phyloP scores from a whole-genome alignment of 768 basidiomycete genomes.

The Ephemerocybe angulata region DNA sequence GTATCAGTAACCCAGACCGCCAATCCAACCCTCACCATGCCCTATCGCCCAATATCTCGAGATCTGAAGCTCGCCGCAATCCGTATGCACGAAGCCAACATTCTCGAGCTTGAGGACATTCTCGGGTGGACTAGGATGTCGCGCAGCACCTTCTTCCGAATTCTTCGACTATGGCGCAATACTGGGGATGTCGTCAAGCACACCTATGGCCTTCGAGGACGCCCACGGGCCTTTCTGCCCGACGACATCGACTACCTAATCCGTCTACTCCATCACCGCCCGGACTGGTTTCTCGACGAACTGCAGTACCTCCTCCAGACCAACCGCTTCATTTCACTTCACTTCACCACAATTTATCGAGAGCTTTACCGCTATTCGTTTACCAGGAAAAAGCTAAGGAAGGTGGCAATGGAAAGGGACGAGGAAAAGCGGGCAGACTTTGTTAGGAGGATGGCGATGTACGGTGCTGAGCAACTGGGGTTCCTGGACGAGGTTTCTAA shows the following conservation, averaged over 20 bases:
- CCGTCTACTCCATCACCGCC: slow-evolving; percentile 17
- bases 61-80: slow-evolving; percentile 29
- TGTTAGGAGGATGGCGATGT: slow-evolving; percentile 23
- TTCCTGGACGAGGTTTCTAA: slow-evolving; percentile 34
- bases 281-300: slow-evolving; percentile 34
- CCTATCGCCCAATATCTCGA: slow-evolving; percentile 18
- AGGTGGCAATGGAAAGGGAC: slow-evolving; percentile 29
- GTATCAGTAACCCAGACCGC: background rate
- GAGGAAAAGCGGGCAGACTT: slow-evolving; percentile 22
- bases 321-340: slow-evolving; percentile 30
- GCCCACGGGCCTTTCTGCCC: background rate
- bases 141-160: slow-evolving; percentile 19
- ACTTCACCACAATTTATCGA: slow-evolving; percentile 29
- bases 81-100: slow-evolving; percentile 16
- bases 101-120: slow-evolving; percentile 19
- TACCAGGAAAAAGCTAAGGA: slow-evolving; percentile 27
- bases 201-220: background rate
- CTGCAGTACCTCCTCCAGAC: slow-evolving; percentile 20
- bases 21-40: slow-evolving; percentile 17
- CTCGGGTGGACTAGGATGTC: slow-evolving; percentile 20
- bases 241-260: slow-evolving; percentile 25
- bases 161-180: slow-evolving; percentile 19
- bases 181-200: slow-evolving; percentile 24
- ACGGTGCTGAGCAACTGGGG: slow-evolving; percentile 27
- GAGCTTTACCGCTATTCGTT: slow-evolving; percentile 25